Conservation (phyloP, 805 yeast species). For the Hanseniaspora mollemarum region DNA sequence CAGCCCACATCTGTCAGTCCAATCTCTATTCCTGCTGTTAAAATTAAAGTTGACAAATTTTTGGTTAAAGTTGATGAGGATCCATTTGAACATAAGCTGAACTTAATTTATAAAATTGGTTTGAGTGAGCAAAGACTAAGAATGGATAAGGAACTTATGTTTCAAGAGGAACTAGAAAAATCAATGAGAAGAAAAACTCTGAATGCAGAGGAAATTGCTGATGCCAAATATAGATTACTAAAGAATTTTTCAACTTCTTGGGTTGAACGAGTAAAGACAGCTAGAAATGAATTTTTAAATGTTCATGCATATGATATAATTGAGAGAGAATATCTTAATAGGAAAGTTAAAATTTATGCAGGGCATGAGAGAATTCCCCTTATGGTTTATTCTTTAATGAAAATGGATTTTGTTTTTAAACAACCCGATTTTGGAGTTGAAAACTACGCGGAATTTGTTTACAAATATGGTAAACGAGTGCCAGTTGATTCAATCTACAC, state of each 20-base stretch:
- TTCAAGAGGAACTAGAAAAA: conserved; percentile 21
- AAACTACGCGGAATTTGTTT: conserved; percentile 29
- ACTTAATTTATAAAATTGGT: conserved; percentile 48
- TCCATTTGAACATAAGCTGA: conserved; percentile 52
- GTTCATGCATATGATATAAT: conserved; percentile 24
- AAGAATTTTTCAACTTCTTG: conserved; percentile 35
- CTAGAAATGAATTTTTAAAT: conserved; percentile 24
- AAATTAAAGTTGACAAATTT: conserved; percentile 34
- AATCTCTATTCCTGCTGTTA: conserved; percentile 34
- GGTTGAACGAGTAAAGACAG: conserved; percentile 29
- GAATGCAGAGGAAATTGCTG: neutral
- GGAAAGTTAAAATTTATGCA: conserved; percentile 20
- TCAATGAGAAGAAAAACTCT: neutral
- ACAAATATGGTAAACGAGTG: conserved; percentile 38
- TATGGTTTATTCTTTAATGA: conserved; percentile 22
- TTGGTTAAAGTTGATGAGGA: conserved; percentile 49
- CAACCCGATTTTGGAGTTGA: conserved; percentile 28
- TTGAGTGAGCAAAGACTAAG: conserved; percentile 45
- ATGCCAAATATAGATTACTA: conserved; percentile 19
- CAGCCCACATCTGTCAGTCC: conserved; percentile 25
- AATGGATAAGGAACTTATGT: conserved; percentile 30
- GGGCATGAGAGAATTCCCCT: conserved; percentile 25
- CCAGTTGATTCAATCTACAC: conserved; percentile 46
- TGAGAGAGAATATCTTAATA: conserved; percentile 20
- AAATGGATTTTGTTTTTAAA: conserved; percentile 22